phyloP scores from a whole-genome alignment of 2,329 filamentous ascomycete genomes.

The Nothophaeocryptopus gaeumannii region DNA sequence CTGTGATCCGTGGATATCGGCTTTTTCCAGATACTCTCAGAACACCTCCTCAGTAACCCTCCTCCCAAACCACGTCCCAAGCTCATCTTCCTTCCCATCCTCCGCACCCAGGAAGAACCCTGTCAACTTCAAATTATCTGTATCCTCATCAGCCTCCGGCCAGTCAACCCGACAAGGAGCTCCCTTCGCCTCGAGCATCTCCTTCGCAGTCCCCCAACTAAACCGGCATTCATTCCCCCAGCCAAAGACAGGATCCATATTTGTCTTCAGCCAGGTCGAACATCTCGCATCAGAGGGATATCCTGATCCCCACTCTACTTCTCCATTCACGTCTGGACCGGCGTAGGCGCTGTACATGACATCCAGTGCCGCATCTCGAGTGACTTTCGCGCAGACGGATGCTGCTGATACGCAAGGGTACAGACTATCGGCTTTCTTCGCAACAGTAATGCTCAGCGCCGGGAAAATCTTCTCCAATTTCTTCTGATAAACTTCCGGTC shows the following conservation, averaged over 20 bases:
- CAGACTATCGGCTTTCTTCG: slow-evolving; percentile 80
- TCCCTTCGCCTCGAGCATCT: slow-evolving; percentile 77
- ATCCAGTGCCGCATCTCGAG: slow-evolving; percentile 84
- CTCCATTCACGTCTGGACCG: slow-evolving; percentile 32
- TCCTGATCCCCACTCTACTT: slow-evolving; percentile 73
- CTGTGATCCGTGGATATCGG: too few relatives aligned
- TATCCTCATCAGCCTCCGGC: slow-evolving; percentile 70
- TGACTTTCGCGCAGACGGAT: slow-evolving; percentile 94
- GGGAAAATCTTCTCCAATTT: slow-evolving; percentile 84
- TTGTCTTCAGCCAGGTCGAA: slow-evolving; percentile 73
- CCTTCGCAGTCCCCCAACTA: slow-evolving; percentile 93
- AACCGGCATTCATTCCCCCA: slow-evolving; percentile 93
- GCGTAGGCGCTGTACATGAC: slow-evolving; percentile 62
- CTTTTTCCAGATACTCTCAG: slow-evolving; percentile 41
- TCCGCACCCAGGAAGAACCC: slow-evolving; percentile 64
- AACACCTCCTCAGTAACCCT: slow-evolving; percentile 69
- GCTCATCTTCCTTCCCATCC: slow-evolving; percentile 58
- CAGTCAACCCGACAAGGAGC: slow-evolving; percentile 72
- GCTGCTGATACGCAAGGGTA: slow-evolving; percentile 93
- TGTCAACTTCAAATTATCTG: slow-evolving; percentile 65
- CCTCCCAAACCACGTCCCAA: slow-evolving; percentile 79
- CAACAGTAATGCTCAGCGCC: slow-evolving; percentile 52
- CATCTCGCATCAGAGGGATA: slow-evolving; percentile 88
- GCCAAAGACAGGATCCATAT: slow-evolving; percentile 91
- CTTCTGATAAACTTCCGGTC: slow-evolving; percentile 76